A percentile compares a stretch with the other conserved stretches of the same genome.
Conservation (phyloP, 306 rosid species). For the Trifolium pratense region DNA sequence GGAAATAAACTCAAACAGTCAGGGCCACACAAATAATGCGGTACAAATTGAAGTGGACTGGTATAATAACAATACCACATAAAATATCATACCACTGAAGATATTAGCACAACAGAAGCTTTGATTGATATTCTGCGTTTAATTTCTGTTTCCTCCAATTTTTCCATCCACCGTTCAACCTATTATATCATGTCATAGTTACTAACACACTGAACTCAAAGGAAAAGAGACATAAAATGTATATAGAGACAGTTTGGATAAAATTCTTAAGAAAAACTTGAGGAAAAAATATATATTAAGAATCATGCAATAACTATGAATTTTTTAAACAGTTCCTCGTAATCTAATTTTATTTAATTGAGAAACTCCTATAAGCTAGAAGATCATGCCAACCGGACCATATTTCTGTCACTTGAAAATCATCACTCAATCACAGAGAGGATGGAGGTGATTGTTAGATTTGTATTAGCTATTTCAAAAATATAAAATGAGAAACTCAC, state of each 20-base stretch:
- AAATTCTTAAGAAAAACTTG: not conserved
- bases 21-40: constrained; percentile 39
- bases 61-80: constrained; percentile 2
- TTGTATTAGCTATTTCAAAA: constrained; percentile 28
- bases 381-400: not conserved
- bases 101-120: constrained; percentile 60
- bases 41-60: constrained; percentile 21
- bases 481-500: constrained; percentile 59
- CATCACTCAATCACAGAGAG: constrained; percentile 28
- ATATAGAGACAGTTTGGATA: constrained; percentile 11
- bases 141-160: constrained; percentile 85
- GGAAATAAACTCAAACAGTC: constrained; percentile 42
- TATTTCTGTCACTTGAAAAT: constrained; percentile 22
- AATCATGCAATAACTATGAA: not conserved
- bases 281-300: not conserved
- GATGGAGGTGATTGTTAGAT: constrained; percentile 13
- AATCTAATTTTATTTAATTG: not conserved
- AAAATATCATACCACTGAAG: constrained; percentile 58
- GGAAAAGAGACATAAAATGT: not conserved
- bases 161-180: constrained; percentile 97
- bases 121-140: constrained; percentile 80
- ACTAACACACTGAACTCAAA: constrained; percentile 34
- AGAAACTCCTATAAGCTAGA: constrained; percentile 10
- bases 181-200: constrained; percentile 45
- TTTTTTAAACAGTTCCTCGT: not conserved